Base-by-base conservation (phyloP, 257 asterid genomes). In the Ilex aquifolium region DNA sequence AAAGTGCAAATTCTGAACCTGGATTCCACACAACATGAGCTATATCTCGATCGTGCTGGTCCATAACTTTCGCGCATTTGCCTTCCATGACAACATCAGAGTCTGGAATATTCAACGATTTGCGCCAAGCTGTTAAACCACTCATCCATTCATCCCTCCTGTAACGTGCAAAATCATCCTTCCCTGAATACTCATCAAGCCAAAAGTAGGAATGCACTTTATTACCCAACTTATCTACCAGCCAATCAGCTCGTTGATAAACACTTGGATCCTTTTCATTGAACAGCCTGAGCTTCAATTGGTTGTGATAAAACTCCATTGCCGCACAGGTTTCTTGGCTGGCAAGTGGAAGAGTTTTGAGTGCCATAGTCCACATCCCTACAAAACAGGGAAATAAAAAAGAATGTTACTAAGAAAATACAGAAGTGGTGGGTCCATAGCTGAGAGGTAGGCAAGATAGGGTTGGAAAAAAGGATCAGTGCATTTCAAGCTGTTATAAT, bases 201-300 rank as follows among this genome's bases (percentile, higher is more conserved):
- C 99, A 92, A 66, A 92, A 92, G 56, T 82, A 87, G 17, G 97
- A 82, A 79, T 87, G 99, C 66, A 87, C 97, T 82, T 79, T 83
- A 2, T 95, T 83, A 60, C 78, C 82, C 46, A 92, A 81, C 84
- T 89, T 92, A 74, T 87, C 82, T 21, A 82, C 94, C 31, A 92
- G 78, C 99, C 97, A 92, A 70, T 89, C 96, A 69, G 83, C 81
- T 65, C 97, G 94, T 55, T 85, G 74, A 67, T 80, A 89, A 59
- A 72, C 91, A 46, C 74, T 65, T 54, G 64, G 62, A 61, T 85
- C 95, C 61, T 75, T 82, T 69, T 85, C 96, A 59, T 89, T 87
- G 69, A 85, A 75, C 67, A 89, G 64, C 77, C 99, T 85, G 44
- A 81, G 73, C 74, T 79, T 89, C 84, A 92, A 62, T 67, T 89